These are phyloP conservation scores for Paraconiothyrium brasiliense DNA, from an alignment of 2,329 filamentous ascomycete genomes.

Conservation along the genomic window DNA sequence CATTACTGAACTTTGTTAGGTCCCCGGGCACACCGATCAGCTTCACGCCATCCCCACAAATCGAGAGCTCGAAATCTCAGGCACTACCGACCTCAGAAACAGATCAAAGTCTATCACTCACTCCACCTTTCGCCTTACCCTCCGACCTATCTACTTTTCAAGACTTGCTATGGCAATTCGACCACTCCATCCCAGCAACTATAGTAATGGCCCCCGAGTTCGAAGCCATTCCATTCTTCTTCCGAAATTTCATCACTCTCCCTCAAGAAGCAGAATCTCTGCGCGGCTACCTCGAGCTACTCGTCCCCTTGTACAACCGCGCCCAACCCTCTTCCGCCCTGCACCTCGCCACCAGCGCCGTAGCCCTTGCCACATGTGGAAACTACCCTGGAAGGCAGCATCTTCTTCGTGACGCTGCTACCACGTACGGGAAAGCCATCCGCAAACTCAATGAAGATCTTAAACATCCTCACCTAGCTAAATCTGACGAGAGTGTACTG, in stretches of 20 bases:
- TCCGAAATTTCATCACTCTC: constrained; percentile 52
- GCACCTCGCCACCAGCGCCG: constrained; percentile 51
- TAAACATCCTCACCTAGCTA: constrained; percentile 45
- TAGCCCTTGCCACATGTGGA: constrained; percentile 49
- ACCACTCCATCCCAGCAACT: constrained; percentile 35
- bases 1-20: constrained; percentile 29
- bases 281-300: constrained; percentile 50
- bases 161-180: constrained; percentile 43
- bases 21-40: constrained; percentile 35
- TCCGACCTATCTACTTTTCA: constrained; percentile 34
- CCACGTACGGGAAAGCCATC: constrained; percentile 50
- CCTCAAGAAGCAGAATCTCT: constrained; percentile 50
- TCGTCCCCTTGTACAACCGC: constrained; percentile 50
- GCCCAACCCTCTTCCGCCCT: constrained; percentile 47
- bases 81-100: constrained; percentile 10
- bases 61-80: constrained; percentile 18
- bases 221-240: constrained; percentile 53
- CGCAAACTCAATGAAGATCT: constrained; percentile 49
- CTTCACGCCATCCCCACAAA: constrained; percentile 20
- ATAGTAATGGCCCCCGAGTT: constrained; percentile 45
- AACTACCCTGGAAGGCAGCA: constrained; percentile 49
- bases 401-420: constrained; percentile 46
- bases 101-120: constrained; percentile 27
- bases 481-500: constrained; percentile 51
- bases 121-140: constrained; percentile 30